Percentiles rank a stretch among this genome's conserved stretches.
Evolutionary conservation across 345 rosid genomes (phyloP).

Genomic region (Eutrema heterophyllum): DNA sequence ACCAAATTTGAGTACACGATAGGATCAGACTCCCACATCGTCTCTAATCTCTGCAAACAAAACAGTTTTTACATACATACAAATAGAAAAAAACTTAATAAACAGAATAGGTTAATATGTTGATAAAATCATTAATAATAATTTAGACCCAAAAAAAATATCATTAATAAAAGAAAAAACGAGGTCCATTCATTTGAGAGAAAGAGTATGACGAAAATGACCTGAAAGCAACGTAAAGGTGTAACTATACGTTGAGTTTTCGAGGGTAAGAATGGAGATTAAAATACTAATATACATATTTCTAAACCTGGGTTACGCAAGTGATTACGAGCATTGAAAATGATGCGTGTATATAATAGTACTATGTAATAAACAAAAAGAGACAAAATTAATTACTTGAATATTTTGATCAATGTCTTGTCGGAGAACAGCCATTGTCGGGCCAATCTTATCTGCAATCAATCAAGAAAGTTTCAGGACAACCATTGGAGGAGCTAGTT

Average conservation of each 20-base stretch:
- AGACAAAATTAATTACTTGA: constrained; percentile 43
- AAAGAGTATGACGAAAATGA: constrained; percentile 1
- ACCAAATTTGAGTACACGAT: constrained; percentile 52
- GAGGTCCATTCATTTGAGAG: constrained; percentile 22
- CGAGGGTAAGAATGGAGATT: background rate
- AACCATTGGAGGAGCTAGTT: constrained; percentile 15
- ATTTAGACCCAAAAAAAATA: too few species aligned
- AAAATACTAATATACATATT: background rate
- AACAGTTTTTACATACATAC: too few species aligned
- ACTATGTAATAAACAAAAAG: background rate
- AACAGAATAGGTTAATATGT: background rate
- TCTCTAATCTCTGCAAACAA: constrained; percentile 57
- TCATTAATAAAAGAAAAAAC: too few species aligned
- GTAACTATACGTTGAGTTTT: background rate
- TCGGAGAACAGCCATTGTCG: constrained; percentile 90
- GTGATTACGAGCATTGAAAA: constrained; percentile 32
- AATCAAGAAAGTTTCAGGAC: constrained; percentile 11
- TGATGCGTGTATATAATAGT: constrained; percentile 1
- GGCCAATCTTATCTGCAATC: constrained; percentile 90
- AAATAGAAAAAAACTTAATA: background rate
- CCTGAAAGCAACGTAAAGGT: constrained; percentile 22
- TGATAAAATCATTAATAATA: background rate
- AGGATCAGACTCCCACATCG: constrained; percentile 55
- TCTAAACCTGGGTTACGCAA: constrained; percentile 14
- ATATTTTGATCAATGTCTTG: constrained; percentile 78